Conservation (phyloP, 257 asterid species). For the Oldenlandia corymbosa region DNA sequence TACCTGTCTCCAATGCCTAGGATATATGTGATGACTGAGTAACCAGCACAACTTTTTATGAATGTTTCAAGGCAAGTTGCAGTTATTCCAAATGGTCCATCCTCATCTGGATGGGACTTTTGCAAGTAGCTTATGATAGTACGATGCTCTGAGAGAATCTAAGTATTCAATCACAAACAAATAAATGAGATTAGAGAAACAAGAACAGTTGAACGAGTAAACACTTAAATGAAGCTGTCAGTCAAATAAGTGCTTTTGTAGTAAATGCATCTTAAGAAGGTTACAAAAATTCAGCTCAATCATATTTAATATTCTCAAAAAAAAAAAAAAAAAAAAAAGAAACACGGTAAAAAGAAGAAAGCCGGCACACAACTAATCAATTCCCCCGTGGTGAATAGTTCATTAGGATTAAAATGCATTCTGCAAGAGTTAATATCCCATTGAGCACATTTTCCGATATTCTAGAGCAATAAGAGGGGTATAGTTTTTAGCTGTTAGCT, state of each 20-base stretch:
- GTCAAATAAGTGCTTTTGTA: not conserved
- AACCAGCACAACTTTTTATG: conserved; percentile 97
- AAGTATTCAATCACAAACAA: conserved; percentile 20
- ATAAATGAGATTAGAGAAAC: not conserved
- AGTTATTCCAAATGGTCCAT: conserved; percentile 92
- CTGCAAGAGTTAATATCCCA: not conserved
- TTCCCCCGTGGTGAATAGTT: no score
- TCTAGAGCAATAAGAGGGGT: no score
- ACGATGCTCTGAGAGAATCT: conserved; percentile 98
- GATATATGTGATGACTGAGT: conserved; percentile 95
- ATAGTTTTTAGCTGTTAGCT: no score
- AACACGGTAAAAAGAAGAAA: no score
- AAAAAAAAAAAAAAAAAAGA: no score
- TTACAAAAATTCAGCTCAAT: not conserved
- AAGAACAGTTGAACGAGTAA: not conserved
- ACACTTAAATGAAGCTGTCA: not conserved
- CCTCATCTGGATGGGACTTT: conserved; percentile 87
- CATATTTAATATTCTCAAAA: no score
- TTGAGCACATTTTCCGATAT: not conserved
- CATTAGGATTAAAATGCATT: not conserved
- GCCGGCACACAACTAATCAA: no score
- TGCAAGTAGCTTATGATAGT: conserved; percentile 89
- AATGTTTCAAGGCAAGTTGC: conserved; percentile 93
- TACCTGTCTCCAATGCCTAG: conserved; percentile 98
- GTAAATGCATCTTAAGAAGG: not conserved